phyloP scores from a whole-genome alignment of 2,329 filamentous ascomycete genomes.

The Diplodia intermedia region DNA sequence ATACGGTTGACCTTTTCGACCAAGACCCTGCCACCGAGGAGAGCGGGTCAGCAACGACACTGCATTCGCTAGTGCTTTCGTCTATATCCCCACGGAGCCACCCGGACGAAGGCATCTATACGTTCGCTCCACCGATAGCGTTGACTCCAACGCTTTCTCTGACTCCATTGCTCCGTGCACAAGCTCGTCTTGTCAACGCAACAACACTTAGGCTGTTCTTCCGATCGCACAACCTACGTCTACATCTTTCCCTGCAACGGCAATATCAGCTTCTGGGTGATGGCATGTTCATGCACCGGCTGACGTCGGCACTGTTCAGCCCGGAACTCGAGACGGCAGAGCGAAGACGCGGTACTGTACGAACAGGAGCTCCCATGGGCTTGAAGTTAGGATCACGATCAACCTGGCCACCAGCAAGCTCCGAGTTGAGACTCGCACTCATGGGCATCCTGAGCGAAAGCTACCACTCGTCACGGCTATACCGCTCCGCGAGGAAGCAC shows the following conservation, averaged over 20 bases:
- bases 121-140: constrained; percentile 62
- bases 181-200: constrained; percentile 78
- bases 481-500: constrained; percentile 38
- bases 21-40: constrained; percentile 19
- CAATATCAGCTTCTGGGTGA: constrained; percentile 86
- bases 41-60: constrained; percentile 3
- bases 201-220: constrained; percentile 81
- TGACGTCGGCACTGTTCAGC: constrained; percentile 85
- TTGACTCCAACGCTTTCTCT: constrained; percentile 73
- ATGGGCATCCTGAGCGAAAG: constrained; percentile 85
- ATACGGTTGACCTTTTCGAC: constrained; percentile 27
- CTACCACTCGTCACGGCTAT: constrained; percentile 57
- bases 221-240: constrained; percentile 70
- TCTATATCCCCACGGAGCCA: constrained; percentile 10
- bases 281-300: constrained; percentile 78
- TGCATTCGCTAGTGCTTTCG: constrained; percentile 31
- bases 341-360: constrained; percentile 67
- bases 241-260: constrained; percentile 76
- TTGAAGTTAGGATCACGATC: constrained; percentile 80
- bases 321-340: constrained; percentile 82
- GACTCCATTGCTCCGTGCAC: constrained; percentile 73
- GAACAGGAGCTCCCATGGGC: constrained; percentile 73
- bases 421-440: constrained; percentile 85
- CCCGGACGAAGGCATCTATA: constrained; percentile 15
- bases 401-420: constrained; percentile 92